Base-by-base conservation (phyloP, 805 yeast species). In the Yarrowia sp. region DNA sequence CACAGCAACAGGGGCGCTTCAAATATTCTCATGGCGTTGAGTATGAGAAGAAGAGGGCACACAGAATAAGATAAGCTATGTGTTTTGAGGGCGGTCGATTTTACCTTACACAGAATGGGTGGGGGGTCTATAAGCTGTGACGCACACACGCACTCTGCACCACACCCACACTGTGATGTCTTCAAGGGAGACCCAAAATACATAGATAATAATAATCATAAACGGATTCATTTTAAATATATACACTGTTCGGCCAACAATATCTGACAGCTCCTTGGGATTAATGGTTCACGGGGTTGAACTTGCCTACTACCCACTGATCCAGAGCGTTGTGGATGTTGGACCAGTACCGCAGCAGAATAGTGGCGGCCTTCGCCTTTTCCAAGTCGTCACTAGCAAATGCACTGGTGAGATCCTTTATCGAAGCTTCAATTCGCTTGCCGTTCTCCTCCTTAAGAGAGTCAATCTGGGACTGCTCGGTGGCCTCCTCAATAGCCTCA, bases 311-410 rank as follows among this genome's bases (percentile, higher is more conserved):
- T 35, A 33, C 64, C 64, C 64, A 61, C 28, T 61, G 44, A n/a
- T 61, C 36, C 26, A 61, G 35, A n/a, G 56, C 56, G 12, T 26
- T 14, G 19, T 48, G 54, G 26, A 93, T 84, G 72, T 89, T 92
- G 56, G 81, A 80, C 96, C 97, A 92, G 73, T 92, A 93, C 73
- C 89, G 89, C 67, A 93, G 77, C 68, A 83, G 83, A 24, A 91
- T 83, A 0, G 96, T 87, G 66, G 85, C 85, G 63, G 81, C 75
- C 59, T 88, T 85, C 14, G 93, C 88, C 0, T 74, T 71, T 11
- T 84, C 83, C 78, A 85, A 84, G 52, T 86, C 80, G n/a, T 79
- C 66, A 1, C 71, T 30, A 0, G 70, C 70, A 69, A 87, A 84
- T 2, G 87, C 80, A 7, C 74, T 68, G 2, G 80, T 80, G 58